Evolutionary conservation across 2,329 filamentous ascomycete species (phyloP).

Genomic region (Monosporascus sp.): DNA sequence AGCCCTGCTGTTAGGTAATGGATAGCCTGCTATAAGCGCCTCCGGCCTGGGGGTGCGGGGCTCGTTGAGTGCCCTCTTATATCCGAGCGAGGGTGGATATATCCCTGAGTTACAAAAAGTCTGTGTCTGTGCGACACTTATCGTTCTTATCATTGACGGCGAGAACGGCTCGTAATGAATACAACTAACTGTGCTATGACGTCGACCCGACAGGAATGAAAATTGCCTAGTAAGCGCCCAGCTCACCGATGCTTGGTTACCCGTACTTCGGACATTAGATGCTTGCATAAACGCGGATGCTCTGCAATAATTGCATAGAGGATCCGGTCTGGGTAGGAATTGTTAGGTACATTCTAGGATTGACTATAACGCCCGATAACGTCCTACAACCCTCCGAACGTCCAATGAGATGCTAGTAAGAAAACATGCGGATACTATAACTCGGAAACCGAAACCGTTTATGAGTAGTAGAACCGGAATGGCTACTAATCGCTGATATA

Average conservation of each 20-base stretch:
- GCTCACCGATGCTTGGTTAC: neutral
- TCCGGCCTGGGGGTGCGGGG: neutral
- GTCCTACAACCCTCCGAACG: neutral
- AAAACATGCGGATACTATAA: neutral
- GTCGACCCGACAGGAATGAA: neutral
- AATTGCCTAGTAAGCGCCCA: neutral
- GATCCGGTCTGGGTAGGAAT: neutral
- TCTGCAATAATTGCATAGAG: neutral
- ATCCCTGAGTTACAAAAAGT: neutral
- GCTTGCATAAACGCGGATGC: neutral
- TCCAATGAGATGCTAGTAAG: neutral
- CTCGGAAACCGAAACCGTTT: neutral
- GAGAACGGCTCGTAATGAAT: neutral
- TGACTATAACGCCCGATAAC: neutral
- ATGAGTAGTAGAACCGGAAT: neutral
- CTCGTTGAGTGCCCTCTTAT: neutral
- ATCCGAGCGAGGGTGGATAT: neutral
- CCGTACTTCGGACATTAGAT: neutral
- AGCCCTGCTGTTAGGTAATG: too few relatives aligned
- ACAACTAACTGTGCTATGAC: neutral
- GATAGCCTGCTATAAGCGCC: neutral
- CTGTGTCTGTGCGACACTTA: neutral
- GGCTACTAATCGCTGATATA: too few relatives aligned
- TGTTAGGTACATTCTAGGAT: neutral
- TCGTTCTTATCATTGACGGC: neutral